These are phyloP conservation scores for Ceratocystiopsis brevicomis DNA, from an alignment of 2,329 filamentous ascomycete species.

Conservation along the genomic window DNA sequence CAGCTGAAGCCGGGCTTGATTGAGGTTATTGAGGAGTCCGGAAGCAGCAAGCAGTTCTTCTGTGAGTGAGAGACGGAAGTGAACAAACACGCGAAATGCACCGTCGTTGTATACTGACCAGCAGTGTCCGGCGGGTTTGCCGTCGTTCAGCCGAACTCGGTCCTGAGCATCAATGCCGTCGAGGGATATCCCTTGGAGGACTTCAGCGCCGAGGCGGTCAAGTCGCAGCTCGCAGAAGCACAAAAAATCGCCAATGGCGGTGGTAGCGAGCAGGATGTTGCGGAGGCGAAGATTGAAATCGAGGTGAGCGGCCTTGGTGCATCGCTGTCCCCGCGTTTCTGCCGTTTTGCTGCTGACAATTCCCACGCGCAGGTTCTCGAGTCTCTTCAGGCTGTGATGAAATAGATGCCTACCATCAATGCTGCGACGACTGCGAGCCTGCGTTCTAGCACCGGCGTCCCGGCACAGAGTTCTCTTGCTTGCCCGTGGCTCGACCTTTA, in stretches of 20 bases:
- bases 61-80: conserved; percentile 35
- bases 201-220: conserved; percentile 82
- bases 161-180: conserved; percentile 93
- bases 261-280: conserved; percentile 92
- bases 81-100: no score
- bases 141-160: conserved; percentile 84
- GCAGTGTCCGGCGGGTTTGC: conserved; percentile 92
- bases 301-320: conserved; percentile 45
- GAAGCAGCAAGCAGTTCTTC: conserved; percentile 91
- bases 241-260: conserved; percentile 83
- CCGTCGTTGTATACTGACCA: not conserved
- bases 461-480: no score
- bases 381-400: conserved; percentile 61
- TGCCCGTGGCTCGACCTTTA: no score
- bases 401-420: conserved; percentile 31
- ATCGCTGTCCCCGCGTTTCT: not conserved
- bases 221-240: conserved; percentile 78
- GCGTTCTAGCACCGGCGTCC: no score
- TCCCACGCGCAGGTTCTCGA: conserved; percentile 48
- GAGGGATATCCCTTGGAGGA: conserved; percentile 91
- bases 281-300: conserved; percentile 96
- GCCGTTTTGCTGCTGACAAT: not conserved
- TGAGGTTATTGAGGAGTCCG: conserved; percentile 86
- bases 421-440: no score
- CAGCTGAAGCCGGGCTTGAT: conserved; percentile 94